Conservation (phyloP, 1,139 yeast species). For the Arxiozyma telluris region DNA sequence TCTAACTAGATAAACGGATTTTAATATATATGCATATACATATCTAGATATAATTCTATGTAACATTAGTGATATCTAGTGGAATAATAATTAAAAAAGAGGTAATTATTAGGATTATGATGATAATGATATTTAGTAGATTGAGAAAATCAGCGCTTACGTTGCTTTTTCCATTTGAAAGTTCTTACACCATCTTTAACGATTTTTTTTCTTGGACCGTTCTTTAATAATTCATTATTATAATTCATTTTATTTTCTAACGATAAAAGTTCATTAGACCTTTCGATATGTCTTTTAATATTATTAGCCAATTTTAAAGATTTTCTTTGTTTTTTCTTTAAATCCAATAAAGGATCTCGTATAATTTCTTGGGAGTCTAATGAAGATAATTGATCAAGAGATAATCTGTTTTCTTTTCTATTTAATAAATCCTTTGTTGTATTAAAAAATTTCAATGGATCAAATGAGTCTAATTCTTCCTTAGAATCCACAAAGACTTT, state of each 20-base stretch:
- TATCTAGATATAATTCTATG: not conserved
- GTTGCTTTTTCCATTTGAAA: conserved; percentile 82
- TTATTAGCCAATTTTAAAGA: conserved; percentile 50
- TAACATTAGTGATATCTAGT: not conserved
- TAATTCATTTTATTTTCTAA: conserved; percentile 66
- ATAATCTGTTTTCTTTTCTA: conserved; percentile 66
- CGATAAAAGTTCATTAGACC: conserved; percentile 55
- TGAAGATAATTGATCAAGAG: conserved; percentile 44
- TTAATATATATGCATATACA: not conserved
- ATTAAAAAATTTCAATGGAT: conserved; percentile 56
- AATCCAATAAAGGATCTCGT: conserved; percentile 2
- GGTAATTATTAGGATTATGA: not conserved
- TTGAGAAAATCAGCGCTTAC: conserved; percentile 47
- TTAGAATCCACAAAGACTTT: conserved; percentile 73
- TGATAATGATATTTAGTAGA: not conserved
- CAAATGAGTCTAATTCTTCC: conserved; percentile 47
- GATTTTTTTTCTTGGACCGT: conserved; percentile 75
- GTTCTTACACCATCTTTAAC: conserved; percentile 53
- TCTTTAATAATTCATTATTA: conserved; percentile 82
- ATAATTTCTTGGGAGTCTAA: conserved; percentile 1
- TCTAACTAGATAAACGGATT: not conserved
- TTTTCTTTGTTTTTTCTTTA: conserved; percentile 41
- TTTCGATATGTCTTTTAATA: conserved; percentile 51
- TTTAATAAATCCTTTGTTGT: conserved; percentile 58
- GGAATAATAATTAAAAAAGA: not conserved